Evolutionary conservation across 345 rosid species (phyloP).

Genomic region (Luvunga scandens): DNA sequence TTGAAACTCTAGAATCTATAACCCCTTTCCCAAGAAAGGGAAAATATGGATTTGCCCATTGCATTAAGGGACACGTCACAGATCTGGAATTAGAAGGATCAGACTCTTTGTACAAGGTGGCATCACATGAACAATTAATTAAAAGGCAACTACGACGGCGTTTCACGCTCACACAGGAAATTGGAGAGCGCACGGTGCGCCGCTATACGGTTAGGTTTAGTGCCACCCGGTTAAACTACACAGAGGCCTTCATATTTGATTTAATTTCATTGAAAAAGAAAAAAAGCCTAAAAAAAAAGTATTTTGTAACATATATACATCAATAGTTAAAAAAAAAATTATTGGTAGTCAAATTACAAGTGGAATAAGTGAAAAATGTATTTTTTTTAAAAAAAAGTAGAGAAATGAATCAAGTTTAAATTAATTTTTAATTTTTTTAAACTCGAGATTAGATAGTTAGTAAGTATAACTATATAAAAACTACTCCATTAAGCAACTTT

Average conservation of each 20-base stretch:
- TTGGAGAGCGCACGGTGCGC: too few relatives aligned
- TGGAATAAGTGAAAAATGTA: too few relatives aligned
- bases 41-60: background rate
- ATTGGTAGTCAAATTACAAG: too few relatives aligned
- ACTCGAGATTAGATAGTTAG: accelerated
- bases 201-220: too few relatives aligned
- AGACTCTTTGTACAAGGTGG: background rate
- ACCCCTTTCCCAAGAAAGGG: background rate
- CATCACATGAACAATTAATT: background rate
- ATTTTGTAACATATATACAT: too few relatives aligned
- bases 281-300: background rate
- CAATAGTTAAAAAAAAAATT: too few relatives aligned
- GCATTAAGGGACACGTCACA: background rate
- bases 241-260: background rate
- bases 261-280: background rate
- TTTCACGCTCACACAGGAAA: background rate
- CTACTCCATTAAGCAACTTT: accelerated
- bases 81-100: background rate
- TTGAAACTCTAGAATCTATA: background rate
- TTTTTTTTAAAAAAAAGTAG: too few relatives aligned
- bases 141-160: background rate
- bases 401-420: too few relatives aligned
- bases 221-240: background rate
- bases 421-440: too few relatives aligned
- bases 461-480: too few relatives aligned